Percentiles rank a stretch among this genome's conserved stretches.
phyloP scores from a whole-genome alignment of 225 moss, liverwort and hornwort genomes.

The Rhytidiadelphus loreus region DNA sequence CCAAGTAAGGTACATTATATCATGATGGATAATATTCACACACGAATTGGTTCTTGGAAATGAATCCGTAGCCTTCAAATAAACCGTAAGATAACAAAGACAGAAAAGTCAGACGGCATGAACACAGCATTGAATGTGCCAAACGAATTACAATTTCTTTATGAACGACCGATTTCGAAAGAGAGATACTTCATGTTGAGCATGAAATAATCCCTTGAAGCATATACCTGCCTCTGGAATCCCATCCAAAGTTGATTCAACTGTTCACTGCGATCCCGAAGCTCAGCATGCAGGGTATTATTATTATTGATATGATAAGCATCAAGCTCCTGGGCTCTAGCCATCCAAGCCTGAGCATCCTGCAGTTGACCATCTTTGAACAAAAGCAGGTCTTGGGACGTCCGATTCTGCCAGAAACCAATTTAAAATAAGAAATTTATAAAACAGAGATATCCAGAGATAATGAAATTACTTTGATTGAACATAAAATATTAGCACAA shows the following conservation, averaged over 20 bases:
- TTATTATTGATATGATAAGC: constrained; percentile 73
- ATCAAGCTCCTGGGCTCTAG: constrained; percentile 86
- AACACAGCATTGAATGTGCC: background rate
- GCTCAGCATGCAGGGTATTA: constrained; percentile 71
- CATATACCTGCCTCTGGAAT: constrained; percentile 79
- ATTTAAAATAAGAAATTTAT: background rate
- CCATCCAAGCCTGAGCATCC: constrained; percentile 92
- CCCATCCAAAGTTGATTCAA: constrained; percentile 90
- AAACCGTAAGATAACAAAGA: background rate
- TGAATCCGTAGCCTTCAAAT: background rate
- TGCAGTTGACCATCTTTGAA: constrained; percentile 84
- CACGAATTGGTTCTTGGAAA: background rate
- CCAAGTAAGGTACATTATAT: background rate
- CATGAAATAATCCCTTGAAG: background rate
- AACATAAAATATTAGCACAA: background rate
- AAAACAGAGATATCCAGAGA: background rate
- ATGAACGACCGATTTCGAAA: background rate
- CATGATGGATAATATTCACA: background rate
- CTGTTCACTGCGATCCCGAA: constrained; percentile 83
- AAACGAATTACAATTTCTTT: background rate
- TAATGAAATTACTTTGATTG: background rate
- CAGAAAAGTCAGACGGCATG: background rate
- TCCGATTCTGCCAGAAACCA: constrained; percentile 49
- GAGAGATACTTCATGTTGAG: background rate
- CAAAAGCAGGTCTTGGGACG: constrained; percentile 54